A percentile compares a stretch with the other conserved stretches of the same genome.
Conservation (phyloP, 2,329 filamentous ascomycete species). For the Chaetomiaceae sp. region DNA sequence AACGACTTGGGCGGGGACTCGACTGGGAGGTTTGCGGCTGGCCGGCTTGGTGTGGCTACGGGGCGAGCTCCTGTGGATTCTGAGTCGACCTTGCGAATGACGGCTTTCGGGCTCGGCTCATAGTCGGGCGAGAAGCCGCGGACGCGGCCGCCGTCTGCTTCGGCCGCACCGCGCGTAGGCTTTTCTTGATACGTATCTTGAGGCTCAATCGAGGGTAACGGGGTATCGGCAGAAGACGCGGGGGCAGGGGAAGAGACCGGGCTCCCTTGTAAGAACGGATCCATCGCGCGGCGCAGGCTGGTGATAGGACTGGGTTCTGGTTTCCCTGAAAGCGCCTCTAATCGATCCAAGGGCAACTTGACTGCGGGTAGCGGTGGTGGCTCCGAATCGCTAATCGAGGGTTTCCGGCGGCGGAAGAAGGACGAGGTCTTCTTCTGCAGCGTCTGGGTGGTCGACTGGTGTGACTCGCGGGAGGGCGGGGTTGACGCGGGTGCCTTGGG, state of each 20-base stretch:
- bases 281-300: slow-evolving; percentile 82
- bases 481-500: too few species aligned
- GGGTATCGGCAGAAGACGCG: slow-evolving; percentile 17
- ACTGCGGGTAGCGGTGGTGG: slow-evolving; percentile 35
- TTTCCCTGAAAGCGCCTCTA: slow-evolving; percentile 29
- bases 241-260: slow-evolving; percentile 27
- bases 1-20: slow-evolving; percentile 41
- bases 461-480: slow-evolving; percentile 49
- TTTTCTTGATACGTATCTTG: not conserved
- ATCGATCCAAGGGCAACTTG: slow-evolving; percentile 30
- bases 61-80: slow-evolving; percentile 12
- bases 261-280: slow-evolving; percentile 61
- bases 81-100: slow-evolving; percentile 59
- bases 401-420: slow-evolving; percentile 91
- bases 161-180: not conserved
- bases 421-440: slow-evolving; percentile 89
- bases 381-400: slow-evolving; percentile 68
- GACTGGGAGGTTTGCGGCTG: slow-evolving; percentile 30
- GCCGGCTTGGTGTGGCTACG: slow-evolving; percentile 35
- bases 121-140: slow-evolving; percentile 72
- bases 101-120: slow-evolving; percentile 64
- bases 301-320: slow-evolving; percentile 61
- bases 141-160: slow-evolving; percentile 27
- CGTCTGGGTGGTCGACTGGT: slow-evolving; percentile 40
- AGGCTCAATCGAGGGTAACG: slow-evolving; percentile 18